Conservation (phyloP, 164 flowering plant species). For the Tetrastigma voinierianum region DNA sequence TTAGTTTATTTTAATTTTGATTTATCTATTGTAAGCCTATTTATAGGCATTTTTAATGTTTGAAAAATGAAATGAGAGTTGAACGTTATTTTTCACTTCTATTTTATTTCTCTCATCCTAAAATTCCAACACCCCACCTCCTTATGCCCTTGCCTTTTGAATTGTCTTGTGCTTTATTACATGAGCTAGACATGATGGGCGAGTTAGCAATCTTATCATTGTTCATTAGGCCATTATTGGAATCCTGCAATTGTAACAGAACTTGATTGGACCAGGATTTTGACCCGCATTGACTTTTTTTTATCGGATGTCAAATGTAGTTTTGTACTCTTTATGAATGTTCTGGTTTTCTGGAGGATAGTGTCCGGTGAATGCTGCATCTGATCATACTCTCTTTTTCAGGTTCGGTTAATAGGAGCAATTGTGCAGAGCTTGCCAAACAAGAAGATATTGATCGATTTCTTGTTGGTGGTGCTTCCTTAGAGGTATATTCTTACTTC, state of each 20-base stretch:
- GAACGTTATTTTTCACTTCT: too few species aligned
- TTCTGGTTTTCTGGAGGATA: neutral
- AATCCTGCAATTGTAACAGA: neutral
- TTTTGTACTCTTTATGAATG: neutral
- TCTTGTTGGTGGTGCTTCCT: slow-evolving; percentile 98
- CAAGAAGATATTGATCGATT: slow-evolving; percentile 97
- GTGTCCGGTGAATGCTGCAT: neutral
- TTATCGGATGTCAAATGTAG: neutral
- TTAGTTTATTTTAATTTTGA: too few species aligned
- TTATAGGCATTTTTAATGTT: too few species aligned
- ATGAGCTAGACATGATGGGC: too few species aligned
- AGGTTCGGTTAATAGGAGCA: slow-evolving; percentile 95
- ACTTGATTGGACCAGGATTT: neutral
- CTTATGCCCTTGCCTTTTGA: too few species aligned
- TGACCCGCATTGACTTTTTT: neutral
- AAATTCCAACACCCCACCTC: too few species aligned
- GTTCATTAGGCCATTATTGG: too few species aligned
- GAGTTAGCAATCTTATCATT: too few species aligned
- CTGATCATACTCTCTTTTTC: slow-evolving; percentile 13
- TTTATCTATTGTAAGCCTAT: too few species aligned
- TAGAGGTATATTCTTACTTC: slow-evolving; percentile 51
- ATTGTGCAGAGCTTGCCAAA: slow-evolving; percentile 97
- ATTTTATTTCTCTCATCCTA: too few species aligned
- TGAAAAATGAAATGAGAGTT: too few species aligned
- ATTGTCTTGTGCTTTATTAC: too few species aligned